These are phyloP conservation scores for Alternaria sp. DNA, from an alignment of 2,329 filamentous ascomycete genomes.

Conservation along the genomic window DNA sequence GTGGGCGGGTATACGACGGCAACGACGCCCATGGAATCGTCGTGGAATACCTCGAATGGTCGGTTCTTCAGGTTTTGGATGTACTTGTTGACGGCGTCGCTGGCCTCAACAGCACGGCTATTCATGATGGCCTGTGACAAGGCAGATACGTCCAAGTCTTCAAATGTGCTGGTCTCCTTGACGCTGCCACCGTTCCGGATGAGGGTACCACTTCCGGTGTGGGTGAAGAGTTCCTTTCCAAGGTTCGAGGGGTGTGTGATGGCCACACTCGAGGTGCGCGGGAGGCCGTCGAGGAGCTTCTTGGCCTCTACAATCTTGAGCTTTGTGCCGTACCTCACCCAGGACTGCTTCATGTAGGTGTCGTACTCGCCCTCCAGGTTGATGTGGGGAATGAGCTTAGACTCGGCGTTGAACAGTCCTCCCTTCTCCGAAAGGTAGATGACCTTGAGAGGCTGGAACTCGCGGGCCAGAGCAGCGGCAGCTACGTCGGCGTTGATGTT, in stretches of 20 bases:
- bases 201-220: conserved; percentile 91
- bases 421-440: conserved; percentile 99
- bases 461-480: conserved; percentile 87
- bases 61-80: conserved; percentile 78
- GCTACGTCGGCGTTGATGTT: conserved; percentile 99
- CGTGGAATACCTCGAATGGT: conserved; percentile 91
- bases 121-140: conserved; percentile 84
- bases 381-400: conserved; percentile 96
- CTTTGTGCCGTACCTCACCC: conserved; percentile 93
- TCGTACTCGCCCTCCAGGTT: conserved; percentile 98
- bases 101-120: conserved; percentile 81
- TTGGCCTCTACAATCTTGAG: conserved; percentile 99
- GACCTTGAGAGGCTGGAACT: conserved; percentile 92
- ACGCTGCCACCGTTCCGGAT: conserved; percentile 93
- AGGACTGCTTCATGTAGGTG: conserved; percentile 88
- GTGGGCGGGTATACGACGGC: conserved; percentile 83
- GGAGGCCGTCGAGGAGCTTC: conserved; percentile 86
- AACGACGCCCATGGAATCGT: conserved; percentile 91
- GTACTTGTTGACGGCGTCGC: conserved; percentile 85
- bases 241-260: conserved; percentile 97
- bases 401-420: conserved; percentile 90
- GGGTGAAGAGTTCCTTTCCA: conserved; percentile 96
- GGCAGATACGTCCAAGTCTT: conserved; percentile 78
- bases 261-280: conserved; percentile 90
- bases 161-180: conserved; percentile 73